Conservation (phyloP, 2,329 filamentous ascomycete species). For the Epichloe scottii region DNA sequence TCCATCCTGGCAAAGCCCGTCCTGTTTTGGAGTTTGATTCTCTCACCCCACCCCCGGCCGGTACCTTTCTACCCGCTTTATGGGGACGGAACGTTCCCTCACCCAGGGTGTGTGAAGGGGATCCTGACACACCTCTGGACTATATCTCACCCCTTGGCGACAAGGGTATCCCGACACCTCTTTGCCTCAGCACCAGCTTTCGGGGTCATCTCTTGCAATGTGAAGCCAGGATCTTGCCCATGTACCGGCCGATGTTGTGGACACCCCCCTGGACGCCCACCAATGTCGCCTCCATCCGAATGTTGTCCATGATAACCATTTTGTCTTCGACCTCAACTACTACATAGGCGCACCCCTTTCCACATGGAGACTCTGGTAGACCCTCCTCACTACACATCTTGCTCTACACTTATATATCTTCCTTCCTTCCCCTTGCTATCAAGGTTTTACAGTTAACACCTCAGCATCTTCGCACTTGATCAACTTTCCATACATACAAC, state of each 20-base stretch:
- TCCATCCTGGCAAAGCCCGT: not conserved
- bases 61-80: slow-evolving; percentile 5
- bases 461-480: not conserved
- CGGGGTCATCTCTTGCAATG: slow-evolving; percentile 2
- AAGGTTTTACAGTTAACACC: not conserved
- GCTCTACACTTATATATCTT: slow-evolving; percentile 4
- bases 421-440: not conserved
- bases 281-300: slow-evolving; percentile 1
- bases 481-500: not conserved
- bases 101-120: not conserved
- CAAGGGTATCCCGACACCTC: slow-evolving; percentile 3
- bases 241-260: slow-evolving; percentile 4
- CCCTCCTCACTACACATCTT: not conserved
- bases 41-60: slow-evolving; percentile 1
- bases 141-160: not conserved
- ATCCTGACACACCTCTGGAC: not conserved
- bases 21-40: slow-evolving; percentile 1
- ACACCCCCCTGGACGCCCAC: slow-evolving; percentile 1
- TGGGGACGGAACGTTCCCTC: slow-evolving; percentile 5
- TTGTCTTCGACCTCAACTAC: slow-evolving; percentile 1
- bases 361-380: not conserved
- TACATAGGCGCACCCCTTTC: slow-evolving; percentile 4
- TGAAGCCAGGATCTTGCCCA: slow-evolving; percentile 7
- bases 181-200: slow-evolving; percentile 4
- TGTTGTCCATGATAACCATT: slow-evolving; percentile 1